Conservation (phyloP, 2,329 filamentous ascomycete species). For the Gaeumannomyces sp. region DNA sequence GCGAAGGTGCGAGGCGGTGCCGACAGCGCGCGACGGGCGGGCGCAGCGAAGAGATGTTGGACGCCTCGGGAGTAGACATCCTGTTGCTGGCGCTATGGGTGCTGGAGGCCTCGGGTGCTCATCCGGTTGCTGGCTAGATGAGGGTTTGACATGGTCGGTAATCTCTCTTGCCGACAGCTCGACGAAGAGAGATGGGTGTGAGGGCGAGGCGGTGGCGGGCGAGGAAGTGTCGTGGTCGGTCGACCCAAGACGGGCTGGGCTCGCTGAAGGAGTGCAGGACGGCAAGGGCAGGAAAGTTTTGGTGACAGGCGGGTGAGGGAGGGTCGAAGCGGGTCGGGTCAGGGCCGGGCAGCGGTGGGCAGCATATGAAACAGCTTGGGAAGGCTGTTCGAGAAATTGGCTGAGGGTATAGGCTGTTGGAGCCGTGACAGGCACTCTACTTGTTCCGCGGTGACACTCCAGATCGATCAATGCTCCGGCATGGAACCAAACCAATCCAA, state of each 20-base stretch:
- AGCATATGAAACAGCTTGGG: conserved; percentile 31
- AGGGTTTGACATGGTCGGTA: conserved; percentile 43
- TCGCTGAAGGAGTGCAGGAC: conserved; percentile 11
- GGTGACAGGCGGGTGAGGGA: background rate
- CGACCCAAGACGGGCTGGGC: background rate
- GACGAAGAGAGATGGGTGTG: conserved; percentile 10
- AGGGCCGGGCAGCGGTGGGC: conserved; percentile 16
- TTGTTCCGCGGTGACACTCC: conserved; percentile 28
- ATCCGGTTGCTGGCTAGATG: conserved; percentile 6
- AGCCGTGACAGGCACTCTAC: conserved; percentile 26
- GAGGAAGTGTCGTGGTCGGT: conserved; percentile 8
- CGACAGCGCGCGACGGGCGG: conserved; percentile 76
- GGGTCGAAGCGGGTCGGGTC: conserved; percentile 8
- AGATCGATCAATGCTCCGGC: conserved; percentile 17
- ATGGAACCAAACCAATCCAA: background rate
- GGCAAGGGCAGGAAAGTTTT: conserved; percentile 9
- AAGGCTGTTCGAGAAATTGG: conserved; percentile 24
- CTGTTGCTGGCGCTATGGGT: conserved; percentile 72
- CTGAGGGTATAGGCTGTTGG: conserved; percentile 24
- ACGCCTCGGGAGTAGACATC: conserved; percentile 94
- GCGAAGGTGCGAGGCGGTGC: conserved; percentile 79
- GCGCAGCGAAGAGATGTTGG: conserved; percentile 73
- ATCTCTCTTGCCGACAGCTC: conserved; percentile 20
- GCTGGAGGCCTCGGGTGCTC: conserved; percentile 35
- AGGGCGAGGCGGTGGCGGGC: conserved; percentile 2